Evolutionary conservation across 1,139 yeast genomes (phyloP).

Genomic region (Taphrina populina): DNA sequence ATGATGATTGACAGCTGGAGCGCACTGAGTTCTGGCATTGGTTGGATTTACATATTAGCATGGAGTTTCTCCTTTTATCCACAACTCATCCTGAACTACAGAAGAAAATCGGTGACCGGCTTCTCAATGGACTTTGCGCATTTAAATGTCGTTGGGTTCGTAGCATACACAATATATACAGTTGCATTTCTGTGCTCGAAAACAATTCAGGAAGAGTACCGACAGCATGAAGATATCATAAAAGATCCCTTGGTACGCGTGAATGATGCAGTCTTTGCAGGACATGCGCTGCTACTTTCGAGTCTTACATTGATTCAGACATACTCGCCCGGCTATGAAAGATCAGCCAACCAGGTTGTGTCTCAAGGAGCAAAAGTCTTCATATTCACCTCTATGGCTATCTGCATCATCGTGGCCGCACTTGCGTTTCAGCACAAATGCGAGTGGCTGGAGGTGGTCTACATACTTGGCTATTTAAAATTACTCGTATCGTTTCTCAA

Average conservation of each 20-base stretch:
- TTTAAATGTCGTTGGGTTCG: conserved; percentile 28
- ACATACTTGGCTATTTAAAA: conserved; percentile 20
- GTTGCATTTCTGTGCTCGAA: conserved; percentile 10
- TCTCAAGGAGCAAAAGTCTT: conserved; percentile 2
- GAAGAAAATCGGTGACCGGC: conserved; percentile 21
- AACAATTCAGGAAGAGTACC: conserved; percentile 11
- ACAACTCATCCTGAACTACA: conserved; percentile 22
- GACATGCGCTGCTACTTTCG: conserved; percentile 24
- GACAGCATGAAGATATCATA: conserved; percentile 8
- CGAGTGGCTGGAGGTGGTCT: conserved; percentile 30
- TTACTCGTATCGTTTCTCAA: conserved; percentile 25
- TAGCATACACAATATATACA: conserved; percentile 16
- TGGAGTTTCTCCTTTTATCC: conserved; percentile 32
- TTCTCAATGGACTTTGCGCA: conserved; percentile 17
- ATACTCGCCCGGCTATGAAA: conserved; percentile 13
- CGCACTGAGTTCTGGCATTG: conserved; percentile 11
- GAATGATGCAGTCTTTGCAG: conserved; percentile 31
- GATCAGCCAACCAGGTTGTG: conserved; percentile 2
- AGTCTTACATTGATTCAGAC: conserved; percentile 28
- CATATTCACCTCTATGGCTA: neutral
- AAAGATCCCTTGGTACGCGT: conserved; percentile 23
- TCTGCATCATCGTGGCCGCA: neutral
- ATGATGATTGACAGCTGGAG: neutral
- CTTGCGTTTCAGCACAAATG: neutral
- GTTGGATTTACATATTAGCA: conserved; percentile 28